Percentiles rank a stretch among this genome's conserved stretches.
phyloP scores from a whole-genome alignment of 495 filamentous ascomycete species.

The Tuber borchii region DNA sequence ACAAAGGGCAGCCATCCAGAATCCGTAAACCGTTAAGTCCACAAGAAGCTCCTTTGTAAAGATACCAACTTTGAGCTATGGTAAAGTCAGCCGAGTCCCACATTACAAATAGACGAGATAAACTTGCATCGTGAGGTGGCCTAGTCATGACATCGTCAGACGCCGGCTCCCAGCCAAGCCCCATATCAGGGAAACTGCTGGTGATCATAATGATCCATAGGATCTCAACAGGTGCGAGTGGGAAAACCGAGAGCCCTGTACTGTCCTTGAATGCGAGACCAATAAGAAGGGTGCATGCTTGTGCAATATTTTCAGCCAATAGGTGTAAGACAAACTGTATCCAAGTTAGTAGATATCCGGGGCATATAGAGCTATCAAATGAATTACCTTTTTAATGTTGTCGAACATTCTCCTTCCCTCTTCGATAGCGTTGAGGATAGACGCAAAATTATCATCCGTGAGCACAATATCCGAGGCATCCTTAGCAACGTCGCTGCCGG shows the following conservation, averaged over 20 bases:
- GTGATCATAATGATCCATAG: conserved; percentile 76
- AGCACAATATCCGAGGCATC: conserved; percentile 71
- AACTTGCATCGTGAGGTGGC: conserved; percentile 55
- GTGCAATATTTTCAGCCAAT: conserved; percentile 65
- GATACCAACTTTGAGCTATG: conserved; percentile 55
- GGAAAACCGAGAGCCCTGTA: conserved; percentile 60
- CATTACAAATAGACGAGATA: background rate
- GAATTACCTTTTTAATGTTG: conserved; percentile 61
- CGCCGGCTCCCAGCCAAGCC: conserved; percentile 63
- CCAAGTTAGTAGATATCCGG: conserved; percentile 1
- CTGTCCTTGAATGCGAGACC: conserved; percentile 66
- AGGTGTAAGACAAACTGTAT: conserved; percentile 60
- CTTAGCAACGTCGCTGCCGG: conserved; percentile 69
- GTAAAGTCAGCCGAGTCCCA: conserved; percentile 30
- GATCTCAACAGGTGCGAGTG: conserved; percentile 65
- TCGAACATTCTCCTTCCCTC: conserved; percentile 68
- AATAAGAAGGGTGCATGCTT: conserved; percentile 61
- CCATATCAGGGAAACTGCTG: conserved; percentile 66
- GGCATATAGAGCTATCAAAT: background rate
- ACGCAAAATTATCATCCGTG: conserved; percentile 71
- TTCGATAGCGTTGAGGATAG: conserved; percentile 65
- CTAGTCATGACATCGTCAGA: conserved; percentile 61
- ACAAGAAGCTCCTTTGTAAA: conserved; percentile 63
- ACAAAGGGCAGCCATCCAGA: conserved; percentile 64
- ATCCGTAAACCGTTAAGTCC: conserved; percentile 63